Evolutionary conservation across 495 filamentous ascomycete genomes (phyloP).

Genomic region (Tetracladium setigerum): DNA sequence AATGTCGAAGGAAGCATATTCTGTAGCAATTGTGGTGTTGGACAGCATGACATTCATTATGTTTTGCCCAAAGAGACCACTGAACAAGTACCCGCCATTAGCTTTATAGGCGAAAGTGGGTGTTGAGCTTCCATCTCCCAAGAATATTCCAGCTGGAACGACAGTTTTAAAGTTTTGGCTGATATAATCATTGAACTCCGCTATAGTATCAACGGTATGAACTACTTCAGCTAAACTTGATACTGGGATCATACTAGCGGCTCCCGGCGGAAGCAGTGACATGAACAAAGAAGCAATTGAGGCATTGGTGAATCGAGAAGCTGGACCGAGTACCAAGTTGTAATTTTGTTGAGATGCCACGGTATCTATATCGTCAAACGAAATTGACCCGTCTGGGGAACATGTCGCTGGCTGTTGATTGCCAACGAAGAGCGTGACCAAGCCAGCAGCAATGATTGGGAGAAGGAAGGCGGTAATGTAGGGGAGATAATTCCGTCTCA

Average conservation of each 20-base stretch:
- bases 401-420: conserved; percentile 50
- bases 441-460: conserved; percentile 65
- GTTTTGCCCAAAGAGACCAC: conserved; percentile 63
- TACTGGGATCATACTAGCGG: conserved; percentile 10
- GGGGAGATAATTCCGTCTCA: conserved; percentile 68
- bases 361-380: conserved; percentile 28
- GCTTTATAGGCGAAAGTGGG: conserved; percentile 58
- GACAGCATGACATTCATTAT: conserved; percentile 56
- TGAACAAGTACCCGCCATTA: conserved; percentile 36
- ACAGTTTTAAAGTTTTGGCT: conserved; percentile 51
- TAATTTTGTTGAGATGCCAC: conserved; percentile 30
- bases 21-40: conserved; percentile 57
- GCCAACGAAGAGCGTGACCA: conserved; percentile 66
- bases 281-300: conserved; percentile 33
- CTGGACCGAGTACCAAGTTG: conserved; percentile 56
- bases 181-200: conserved; percentile 62
- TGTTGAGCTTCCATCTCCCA: conserved; percentile 40
- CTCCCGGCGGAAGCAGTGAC: conserved; percentile 28
- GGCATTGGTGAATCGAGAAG: conserved; percentile 33
- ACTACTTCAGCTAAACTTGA: conserved; percentile 7
- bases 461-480: conserved; percentile 63
- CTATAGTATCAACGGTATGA: conserved; percentile 52
- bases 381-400: conserved; percentile 36
- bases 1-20: conserved; percentile 62
- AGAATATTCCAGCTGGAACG: conserved; percentile 68